phyloP scores from a whole-genome alignment of 2,329 filamentous ascomycete species.

The Cladosporium sp. region DNA sequence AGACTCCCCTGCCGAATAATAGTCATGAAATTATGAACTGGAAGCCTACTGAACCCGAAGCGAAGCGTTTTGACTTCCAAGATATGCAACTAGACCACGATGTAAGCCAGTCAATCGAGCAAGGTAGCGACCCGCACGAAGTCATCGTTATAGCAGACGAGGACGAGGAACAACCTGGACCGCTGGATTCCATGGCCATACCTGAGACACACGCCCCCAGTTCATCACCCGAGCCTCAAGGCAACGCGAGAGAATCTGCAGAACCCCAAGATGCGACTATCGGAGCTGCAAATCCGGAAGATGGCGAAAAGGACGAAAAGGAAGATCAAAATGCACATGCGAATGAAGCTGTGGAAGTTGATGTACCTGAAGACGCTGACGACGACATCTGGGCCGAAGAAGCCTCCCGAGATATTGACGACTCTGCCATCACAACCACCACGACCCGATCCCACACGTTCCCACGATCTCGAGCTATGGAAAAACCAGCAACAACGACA shows the following conservation, averaged over 20 bases:
- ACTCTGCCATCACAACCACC: constrained; percentile 9
- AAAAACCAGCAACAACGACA: constrained; percentile 35
- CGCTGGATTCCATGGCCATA: not conserved
- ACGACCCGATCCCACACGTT: not conserved
- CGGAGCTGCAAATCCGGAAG: not conserved
- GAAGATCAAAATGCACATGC: not conserved
- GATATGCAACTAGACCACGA: not conserved
- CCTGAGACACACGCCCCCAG: not conserved
- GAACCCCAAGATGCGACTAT: not conserved
- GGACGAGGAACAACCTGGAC: not conserved
- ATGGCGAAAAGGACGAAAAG: not conserved
- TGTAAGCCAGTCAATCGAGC: constrained; percentile 3
- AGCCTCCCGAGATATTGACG: constrained; percentile 41
- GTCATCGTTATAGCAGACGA: constrained; percentile 13
- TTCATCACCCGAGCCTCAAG: not conserved
- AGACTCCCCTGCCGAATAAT: not conserved
- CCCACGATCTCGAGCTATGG: constrained; percentile 28
- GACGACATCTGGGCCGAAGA: constrained; percentile 52
- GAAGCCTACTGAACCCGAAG: constrained; percentile 23
- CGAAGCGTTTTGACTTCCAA: not conserved
- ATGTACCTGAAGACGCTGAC: not conserved
- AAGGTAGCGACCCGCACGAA: not conserved
- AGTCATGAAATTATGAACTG: constrained; percentile 32
- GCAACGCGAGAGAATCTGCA: not conserved
- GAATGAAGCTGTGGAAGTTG: constrained; percentile 7